These are phyloP conservation scores for Simmondsia chinensis DNA, from an alignment of 148 eudicot species.

Conservation along the genomic window DNA sequence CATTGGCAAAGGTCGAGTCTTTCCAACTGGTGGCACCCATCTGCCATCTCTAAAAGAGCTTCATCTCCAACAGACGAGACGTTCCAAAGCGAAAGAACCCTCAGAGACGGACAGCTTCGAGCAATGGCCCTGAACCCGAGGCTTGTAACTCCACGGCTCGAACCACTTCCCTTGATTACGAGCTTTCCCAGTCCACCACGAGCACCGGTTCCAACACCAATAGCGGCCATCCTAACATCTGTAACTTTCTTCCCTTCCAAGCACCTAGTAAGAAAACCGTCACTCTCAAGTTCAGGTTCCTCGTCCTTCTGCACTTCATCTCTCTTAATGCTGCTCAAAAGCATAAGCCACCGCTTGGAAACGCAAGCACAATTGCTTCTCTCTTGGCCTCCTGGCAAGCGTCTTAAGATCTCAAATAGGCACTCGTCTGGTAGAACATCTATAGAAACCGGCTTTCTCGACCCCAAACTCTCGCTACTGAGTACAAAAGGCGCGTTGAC, in stretches of 20 bases:
- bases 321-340: conserved; percentile 48
- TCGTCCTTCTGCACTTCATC: conserved; percentile 27
- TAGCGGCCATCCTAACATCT: conserved; percentile 85
- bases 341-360: conserved; percentile 78
- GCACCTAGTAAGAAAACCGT: conserved; percentile 60
- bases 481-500: conserved; percentile 41
- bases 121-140: conserved; percentile 69
- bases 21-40: conserved; percentile 45
- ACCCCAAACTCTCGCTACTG: conserved; percentile 16
- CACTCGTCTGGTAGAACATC: conserved; percentile 88
- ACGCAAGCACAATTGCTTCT: conserved; percentile 58
- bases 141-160: conserved; percentile 41
- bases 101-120: conserved; percentile 69
- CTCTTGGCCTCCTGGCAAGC: conserved; percentile 56
- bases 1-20: conserved; percentile 64
- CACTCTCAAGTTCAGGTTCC: conserved; percentile 24
- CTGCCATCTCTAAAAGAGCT: conserved; percentile 70
- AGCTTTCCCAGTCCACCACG: conserved; percentile 89
- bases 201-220: conserved; percentile 55
- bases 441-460: conserved; percentile 34
- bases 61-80: conserved; percentile 61
- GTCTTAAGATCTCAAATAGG: conserved; percentile 74
- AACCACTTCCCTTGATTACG: conserved; percentile 40
- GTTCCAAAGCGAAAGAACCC: conserved; percentile 61
- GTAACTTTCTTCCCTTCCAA: conserved; percentile 89